These are phyloP conservation scores for Nemania bipapillata DNA, from an alignment of 2,329 filamentous ascomycete genomes.

Conservation along the genomic window DNA sequence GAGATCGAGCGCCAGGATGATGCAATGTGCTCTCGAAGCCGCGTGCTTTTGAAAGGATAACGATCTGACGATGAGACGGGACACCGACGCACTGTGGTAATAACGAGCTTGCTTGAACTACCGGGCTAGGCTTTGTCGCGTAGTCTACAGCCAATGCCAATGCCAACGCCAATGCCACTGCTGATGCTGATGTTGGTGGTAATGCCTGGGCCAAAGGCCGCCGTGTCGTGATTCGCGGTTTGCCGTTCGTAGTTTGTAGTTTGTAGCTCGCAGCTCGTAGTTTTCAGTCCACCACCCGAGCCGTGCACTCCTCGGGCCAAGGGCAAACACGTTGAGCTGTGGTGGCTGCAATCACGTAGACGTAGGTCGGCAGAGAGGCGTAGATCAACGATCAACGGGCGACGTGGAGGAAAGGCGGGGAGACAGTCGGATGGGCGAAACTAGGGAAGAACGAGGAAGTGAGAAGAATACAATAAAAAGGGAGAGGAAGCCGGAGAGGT, in stretches of 20 bases:
- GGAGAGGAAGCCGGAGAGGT: background rate
- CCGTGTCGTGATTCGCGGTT: background rate
- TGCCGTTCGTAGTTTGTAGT: background rate
- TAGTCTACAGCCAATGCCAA: background rate
- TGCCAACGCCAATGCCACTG: background rate
- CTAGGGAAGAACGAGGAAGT: background rate
- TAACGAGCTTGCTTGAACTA: constrained; percentile 12
- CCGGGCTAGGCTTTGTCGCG: background rate
- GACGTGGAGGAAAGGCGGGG: background rate
- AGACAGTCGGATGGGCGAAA: background rate
- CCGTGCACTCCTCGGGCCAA: constrained; percentile 1
- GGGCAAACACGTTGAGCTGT: constrained; percentile 2
- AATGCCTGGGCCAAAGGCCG: background rate
- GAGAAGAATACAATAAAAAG: background rate
- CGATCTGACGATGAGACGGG: background rate
- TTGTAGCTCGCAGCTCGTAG: background rate
- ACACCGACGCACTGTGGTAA: constrained; percentile 2
- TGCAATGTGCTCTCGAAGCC: constrained; percentile 2
- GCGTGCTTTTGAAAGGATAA: background rate
- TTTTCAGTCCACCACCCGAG: background rate
- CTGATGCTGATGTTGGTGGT: background rate
- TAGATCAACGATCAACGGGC: background rate
- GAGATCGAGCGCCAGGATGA: background rate
- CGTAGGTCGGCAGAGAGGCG: background rate
- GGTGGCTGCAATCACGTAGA: constrained; percentile 5